Evolutionary conservation across 768 basidiomycete genomes (phyloP), one percentile per base, ranked within the genome.

Genomic region (Leccinum barrowsii): DNA sequence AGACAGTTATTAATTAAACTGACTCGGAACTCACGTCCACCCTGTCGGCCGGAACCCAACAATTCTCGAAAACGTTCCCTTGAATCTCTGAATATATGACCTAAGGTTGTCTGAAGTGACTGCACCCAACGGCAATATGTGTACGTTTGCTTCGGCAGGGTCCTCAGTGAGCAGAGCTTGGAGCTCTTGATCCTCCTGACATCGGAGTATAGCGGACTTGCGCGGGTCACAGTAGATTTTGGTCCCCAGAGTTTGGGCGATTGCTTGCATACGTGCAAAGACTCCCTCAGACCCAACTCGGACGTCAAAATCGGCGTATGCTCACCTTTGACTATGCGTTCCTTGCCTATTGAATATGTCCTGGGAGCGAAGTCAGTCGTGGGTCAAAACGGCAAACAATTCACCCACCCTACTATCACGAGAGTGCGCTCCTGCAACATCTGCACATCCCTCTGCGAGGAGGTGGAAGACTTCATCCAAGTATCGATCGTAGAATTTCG

Each of bases 331-430:
- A 97, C 94, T 42, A 98, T 90, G 22, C 97, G 86, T 72, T 99
- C 97, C 72, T 99, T 99, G 42, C 97, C 97, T 51, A 98, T 93
- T 0, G 92, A 92, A 73, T 99, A 99, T 0, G 97, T 98, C 10
- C 94, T 93, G 59, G 42, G 55, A 48, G n/a, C 52, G 12, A 22
- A 22, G 26, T 62, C 26, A 64, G 54, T 12, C 17, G 21, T 21
- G n/a, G 42, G 30, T 49, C 22, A 37, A 19, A 24, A 44, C 8
- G 7, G 7, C 17, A n/a, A 10, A 12, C 8, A 51, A 17, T 5
- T 26, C 37, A 48, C 79, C 4, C 67, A 91, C 92, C 91, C 91
- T 12, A 93, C 82, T 34, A 92, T 81, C 56, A 94, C 77, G 13
- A 92, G 74, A 28, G 75, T 72, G 32, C 75, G 77, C 12, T 72